phyloP scores from a whole-genome alignment of 2,329 filamentous ascomycete species.

The Fusarium temperatum region DNA sequence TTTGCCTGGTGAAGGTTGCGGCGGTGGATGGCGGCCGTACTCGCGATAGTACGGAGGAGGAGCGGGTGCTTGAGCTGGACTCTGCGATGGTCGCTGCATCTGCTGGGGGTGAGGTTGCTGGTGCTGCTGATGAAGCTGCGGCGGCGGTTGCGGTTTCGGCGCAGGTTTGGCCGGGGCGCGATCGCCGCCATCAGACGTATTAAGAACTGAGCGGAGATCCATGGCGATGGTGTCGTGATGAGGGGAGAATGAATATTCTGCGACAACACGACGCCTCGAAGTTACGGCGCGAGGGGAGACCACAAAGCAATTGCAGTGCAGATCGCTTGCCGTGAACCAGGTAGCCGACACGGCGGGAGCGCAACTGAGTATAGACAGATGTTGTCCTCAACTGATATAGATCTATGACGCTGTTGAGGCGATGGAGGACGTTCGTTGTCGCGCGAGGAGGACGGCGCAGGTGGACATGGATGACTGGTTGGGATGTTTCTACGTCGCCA shows the following conservation, averaged over 20 bases:
- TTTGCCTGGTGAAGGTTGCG: slow-evolving; percentile 60
- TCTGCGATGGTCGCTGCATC: slow-evolving; percentile 54
- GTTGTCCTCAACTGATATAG: slow-evolving; percentile 5
- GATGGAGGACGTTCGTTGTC: slow-evolving; percentile 37
- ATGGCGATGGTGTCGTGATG: slow-evolving; percentile 43
- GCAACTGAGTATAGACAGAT: background rate
- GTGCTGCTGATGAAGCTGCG: slow-evolving; percentile 40
- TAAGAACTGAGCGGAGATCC: slow-evolving; percentile 65
- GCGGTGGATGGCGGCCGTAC: slow-evolving; percentile 55
- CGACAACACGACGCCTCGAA: slow-evolving; percentile 27
- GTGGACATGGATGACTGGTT: slow-evolving; percentile 43
- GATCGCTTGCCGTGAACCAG: slow-evolving; percentile 29
- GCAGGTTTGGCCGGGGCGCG: slow-evolving; percentile 48
- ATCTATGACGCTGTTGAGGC: background rate
- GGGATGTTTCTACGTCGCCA: slow-evolving; percentile 41
- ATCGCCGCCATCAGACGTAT: slow-evolving; percentile 59
- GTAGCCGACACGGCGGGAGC: slow-evolving; percentile 36
- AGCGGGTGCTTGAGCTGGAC: slow-evolving; percentile 44
- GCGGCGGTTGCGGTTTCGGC: slow-evolving; percentile 47
- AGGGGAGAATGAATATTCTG: slow-evolving; percentile 12
- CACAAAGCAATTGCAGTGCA: slow-evolving; percentile 33
- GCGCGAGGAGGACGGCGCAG: slow-evolving; percentile 42
- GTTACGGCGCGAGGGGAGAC: slow-evolving; percentile 30
- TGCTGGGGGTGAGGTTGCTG: slow-evolving; percentile 51
- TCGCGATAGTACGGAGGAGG: slow-evolving; percentile 59